These are phyloP conservation scores for Spergularia azorica DNA, from an alignment of 179 eudicot species.

Conservation along the genomic window DNA sequence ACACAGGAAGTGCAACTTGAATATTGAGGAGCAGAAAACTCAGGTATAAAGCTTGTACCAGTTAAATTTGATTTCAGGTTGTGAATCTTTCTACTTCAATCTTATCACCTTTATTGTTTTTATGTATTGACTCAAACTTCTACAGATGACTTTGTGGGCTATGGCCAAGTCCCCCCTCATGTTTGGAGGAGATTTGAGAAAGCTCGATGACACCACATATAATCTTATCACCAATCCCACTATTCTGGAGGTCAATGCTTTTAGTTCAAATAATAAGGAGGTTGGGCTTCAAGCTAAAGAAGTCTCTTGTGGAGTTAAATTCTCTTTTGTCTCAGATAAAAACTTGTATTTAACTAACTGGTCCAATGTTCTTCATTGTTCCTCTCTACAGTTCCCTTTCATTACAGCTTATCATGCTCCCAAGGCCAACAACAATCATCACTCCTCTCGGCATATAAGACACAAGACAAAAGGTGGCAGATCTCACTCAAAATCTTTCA, in stretches of 20 bases:
- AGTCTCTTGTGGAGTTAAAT: not conserved
- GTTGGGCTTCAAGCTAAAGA: constrained; percentile 28
- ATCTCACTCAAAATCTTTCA: constrained; percentile 31
- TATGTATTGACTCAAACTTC: constrained; percentile 13
- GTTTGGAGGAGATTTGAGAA: constrained; percentile 97
- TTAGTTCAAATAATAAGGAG: constrained; percentile 83
- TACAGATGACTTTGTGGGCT: constrained; percentile 92
- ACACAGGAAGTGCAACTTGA: constrained; percentile 61
- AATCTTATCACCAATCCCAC: constrained; percentile 76
- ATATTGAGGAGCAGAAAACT: constrained; percentile 66
- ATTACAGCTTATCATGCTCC: constrained; percentile 28
- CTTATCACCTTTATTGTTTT: not conserved
- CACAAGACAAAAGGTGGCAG: constrained; percentile 16
- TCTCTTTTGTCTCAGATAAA: not conserved
- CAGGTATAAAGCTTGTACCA: constrained; percentile 51
- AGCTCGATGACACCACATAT: constrained; percentile 64
- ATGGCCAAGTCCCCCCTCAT: constrained; percentile 93
- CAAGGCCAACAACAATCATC: constrained; percentile 10
- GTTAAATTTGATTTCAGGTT: not conserved
- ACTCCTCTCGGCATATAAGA: constrained; percentile 21
- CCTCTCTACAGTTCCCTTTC: constrained; percentile 53
- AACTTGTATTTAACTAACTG: not conserved
- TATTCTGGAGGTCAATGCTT: constrained; percentile 75
- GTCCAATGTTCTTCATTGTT: constrained; percentile 13
- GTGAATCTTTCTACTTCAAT: not conserved